Conservation (phyloP, 495 filamentous ascomycete species). For the Penicillium coprophilum region DNA sequence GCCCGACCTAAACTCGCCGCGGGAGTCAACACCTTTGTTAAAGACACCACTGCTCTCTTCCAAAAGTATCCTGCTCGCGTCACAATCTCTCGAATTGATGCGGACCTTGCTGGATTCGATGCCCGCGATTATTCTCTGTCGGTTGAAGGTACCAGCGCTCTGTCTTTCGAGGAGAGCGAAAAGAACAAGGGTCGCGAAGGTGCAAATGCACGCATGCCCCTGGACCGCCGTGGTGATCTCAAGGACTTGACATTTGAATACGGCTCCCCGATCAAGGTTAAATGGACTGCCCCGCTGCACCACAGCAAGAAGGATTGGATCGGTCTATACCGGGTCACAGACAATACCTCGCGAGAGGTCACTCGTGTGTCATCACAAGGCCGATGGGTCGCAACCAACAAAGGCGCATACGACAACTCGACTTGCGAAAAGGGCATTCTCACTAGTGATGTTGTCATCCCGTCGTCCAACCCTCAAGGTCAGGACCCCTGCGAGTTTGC, state of each 20-base stretch:
- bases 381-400: conserved; percentile 81
- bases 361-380: conserved; percentile 84
- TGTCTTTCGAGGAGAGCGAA: conserved; percentile 50
- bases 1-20: conserved; percentile 86
- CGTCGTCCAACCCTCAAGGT: conserved; percentile 44
- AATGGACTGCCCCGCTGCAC: conserved; percentile 87
- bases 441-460: conserved; percentile 57
- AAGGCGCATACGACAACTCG: conserved; percentile 72
- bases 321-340: conserved; percentile 88
- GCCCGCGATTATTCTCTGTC: conserved; percentile 77
- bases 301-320: conserved; percentile 96
- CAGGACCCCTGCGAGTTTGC: conserved; percentile 41
- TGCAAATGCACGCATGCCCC: conserved; percentile 48
- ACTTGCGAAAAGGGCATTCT: conserved; percentile 79
- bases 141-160: conserved; percentile 64
- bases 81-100: conserved; percentile 76
- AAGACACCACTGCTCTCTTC: conserved; percentile 85
- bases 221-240: conserved; percentile 56
- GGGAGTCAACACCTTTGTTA: conserved; percentile 81
- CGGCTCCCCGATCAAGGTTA: conserved; percentile 84
- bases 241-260: conserved; percentile 82
- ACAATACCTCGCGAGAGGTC: conserved; percentile 81
- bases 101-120: conserved; percentile 81
- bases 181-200: conserved; percentile 50
- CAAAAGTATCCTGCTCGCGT: conserved; percentile 86